Conservation (phyloP, 73 alveolate species). For the Paramecium octaurelia region DNA sequence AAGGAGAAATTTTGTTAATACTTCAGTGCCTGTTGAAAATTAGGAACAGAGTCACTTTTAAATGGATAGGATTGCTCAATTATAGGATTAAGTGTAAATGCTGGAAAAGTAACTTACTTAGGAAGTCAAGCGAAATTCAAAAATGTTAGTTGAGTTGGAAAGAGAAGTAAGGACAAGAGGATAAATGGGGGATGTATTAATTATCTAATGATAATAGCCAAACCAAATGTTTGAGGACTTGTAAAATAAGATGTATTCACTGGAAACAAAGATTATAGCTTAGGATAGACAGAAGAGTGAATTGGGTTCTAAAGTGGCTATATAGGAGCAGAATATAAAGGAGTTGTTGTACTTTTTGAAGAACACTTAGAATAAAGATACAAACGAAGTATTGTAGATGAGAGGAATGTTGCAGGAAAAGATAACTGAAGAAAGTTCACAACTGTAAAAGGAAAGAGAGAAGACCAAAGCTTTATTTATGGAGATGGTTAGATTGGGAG, state of each 20-base stretch:
- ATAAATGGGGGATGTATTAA: background rate
- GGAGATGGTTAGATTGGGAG: slow-evolving; percentile 61
- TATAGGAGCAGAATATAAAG: background rate
- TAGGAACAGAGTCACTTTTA: background rate
- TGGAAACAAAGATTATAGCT: background rate
- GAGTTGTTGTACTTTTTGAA: slow-evolving; percentile 36
- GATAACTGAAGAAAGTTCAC: slow-evolving; percentile 47
- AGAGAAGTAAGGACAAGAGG: slow-evolving; percentile 1
- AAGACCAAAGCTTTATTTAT: slow-evolving; percentile 56
- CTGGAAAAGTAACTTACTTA: background rate
- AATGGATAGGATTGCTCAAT: background rate
- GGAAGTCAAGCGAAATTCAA: background rate
- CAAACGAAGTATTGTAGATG: slow-evolving; percentile 26
- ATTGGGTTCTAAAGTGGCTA: background rate
- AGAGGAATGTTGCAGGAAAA: slow-evolving; percentile 54
- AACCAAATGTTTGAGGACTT: background rate
- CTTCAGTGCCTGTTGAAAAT: background rate
- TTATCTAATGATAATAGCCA: background rate
- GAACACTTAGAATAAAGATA: slow-evolving; percentile 50
- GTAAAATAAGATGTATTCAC: background rate
- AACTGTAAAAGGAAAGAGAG: slow-evolving; percentile 50
- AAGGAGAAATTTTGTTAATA: background rate
- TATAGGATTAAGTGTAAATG: background rate
- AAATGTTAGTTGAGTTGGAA: background rate
- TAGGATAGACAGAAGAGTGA: background rate